These are phyloP conservation scores for Talaromyces sp. DNA, from an alignment of 2,329 filamentous ascomycete genomes.

Conservation along the genomic window DNA sequence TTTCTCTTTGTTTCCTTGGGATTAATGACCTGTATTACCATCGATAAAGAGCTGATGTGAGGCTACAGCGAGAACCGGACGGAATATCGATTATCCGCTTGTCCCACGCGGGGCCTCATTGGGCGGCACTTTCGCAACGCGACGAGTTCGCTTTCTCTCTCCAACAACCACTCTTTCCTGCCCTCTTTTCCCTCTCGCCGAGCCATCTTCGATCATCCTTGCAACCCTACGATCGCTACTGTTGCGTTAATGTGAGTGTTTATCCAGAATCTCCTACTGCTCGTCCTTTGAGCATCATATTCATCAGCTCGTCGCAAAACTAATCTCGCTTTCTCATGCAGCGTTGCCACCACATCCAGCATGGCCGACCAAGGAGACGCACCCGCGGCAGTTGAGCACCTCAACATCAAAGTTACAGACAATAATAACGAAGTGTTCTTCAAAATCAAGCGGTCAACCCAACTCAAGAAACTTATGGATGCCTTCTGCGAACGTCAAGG, in stretches of 20 bases:
- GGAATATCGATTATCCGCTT: conserved; percentile 36
- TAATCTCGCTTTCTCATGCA: background rate
- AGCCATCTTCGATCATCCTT: background rate
- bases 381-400: conserved; percentile 63
- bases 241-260: background rate
- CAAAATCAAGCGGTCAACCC: conserved; percentile 97
- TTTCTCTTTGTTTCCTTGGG: background rate
- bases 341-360: background rate
- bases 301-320: background rate
- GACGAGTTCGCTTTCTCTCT: conserved; percentile 5
- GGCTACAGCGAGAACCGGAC: conserved; percentile 17
- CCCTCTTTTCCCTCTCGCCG: background rate
- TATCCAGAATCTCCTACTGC: background rate
- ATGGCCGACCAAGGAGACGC: conserved; percentile 15
- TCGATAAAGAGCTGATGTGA: background rate
- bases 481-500: conserved; percentile 96
- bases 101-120: conserved; percentile 21
- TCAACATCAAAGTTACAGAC: conserved; percentile 99
- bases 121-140: conserved; percentile 8
- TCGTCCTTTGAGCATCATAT: background rate
- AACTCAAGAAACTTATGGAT: conserved; percentile 96
- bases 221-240: background rate
- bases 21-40: background rate
- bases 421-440: conserved; percentile 99
- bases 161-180: conserved; percentile 6